phyloP scores from a whole-genome alignment of 73 alveolate species.

The Paramecium sexaurelia region DNA sequence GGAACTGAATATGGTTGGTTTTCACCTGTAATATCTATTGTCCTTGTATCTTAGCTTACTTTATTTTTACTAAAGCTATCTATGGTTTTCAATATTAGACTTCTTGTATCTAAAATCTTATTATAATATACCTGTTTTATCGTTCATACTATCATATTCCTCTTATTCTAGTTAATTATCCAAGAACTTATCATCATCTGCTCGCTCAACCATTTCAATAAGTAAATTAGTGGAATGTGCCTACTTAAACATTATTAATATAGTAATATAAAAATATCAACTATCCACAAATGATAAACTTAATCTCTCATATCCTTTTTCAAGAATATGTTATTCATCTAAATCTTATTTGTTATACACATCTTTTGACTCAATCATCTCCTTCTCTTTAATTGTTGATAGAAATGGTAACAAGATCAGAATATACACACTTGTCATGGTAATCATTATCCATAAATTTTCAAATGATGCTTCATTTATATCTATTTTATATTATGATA shows the following conservation, averaged over 20 bases:
- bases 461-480: slow-evolving; percentile 74
- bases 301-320: slow-evolving; percentile 22
- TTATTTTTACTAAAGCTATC: neutral
- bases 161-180: neutral
- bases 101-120: neutral
- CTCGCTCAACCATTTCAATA: neutral
- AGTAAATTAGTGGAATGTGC: slow-evolving; percentile 34
- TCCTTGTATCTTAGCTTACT: neutral
- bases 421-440: slow-evolving; percentile 66
- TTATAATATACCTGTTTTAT: neutral
- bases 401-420: slow-evolving; percentile 12
- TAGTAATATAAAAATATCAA: slow-evolving; percentile 41
- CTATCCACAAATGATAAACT: slow-evolving; percentile 44
- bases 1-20: neutral
- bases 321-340: neutral
- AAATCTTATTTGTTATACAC: neutral
- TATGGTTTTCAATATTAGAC: neutral
- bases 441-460: slow-evolving; percentile 78
- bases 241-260: neutral
- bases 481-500: slow-evolving; percentile 24
- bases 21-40: neutral
- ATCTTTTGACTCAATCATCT: slow-evolving; percentile 33
- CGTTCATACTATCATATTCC: neutral
- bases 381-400: slow-evolving; percentile 27
- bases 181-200: neutral